Evolutionary conservation across 345 rosid species (phyloP).

Genomic region (Durio zibethinus): DNA sequence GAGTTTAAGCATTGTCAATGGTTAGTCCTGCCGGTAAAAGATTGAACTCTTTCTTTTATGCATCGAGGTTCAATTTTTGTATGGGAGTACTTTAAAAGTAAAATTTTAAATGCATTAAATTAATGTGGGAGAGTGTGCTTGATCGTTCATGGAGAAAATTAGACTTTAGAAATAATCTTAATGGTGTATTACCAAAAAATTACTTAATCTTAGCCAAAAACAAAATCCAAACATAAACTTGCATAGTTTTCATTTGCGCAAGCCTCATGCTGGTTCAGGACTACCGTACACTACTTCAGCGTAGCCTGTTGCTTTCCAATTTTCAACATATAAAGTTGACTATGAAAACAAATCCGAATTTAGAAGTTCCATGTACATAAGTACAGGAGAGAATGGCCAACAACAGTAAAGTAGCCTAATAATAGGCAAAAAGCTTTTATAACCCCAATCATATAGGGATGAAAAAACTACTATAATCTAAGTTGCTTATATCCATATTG

Average conservation of each 20-base stretch:
- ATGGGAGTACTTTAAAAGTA: too few relatives aligned
- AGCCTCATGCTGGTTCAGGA: background rate
- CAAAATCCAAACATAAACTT: background rate
- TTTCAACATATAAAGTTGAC: background rate
- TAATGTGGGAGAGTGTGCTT: background rate
- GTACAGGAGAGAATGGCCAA: background rate
- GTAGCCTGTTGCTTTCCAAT: background rate
- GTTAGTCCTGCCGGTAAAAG: too few relatives aligned
- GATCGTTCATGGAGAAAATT: too few relatives aligned
- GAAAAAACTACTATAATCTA: background rate
- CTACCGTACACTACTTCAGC: background rate
- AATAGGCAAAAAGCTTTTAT: slow-evolving; percentile 8
- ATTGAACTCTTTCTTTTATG: too few relatives aligned
- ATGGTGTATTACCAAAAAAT: too few relatives aligned
- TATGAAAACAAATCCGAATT: background rate
- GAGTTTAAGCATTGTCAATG: too few relatives aligned
- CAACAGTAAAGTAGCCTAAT: background rate
- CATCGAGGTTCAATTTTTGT: too few relatives aligned
- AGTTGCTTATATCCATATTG: background rate
- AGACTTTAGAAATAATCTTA: too few relatives aligned
- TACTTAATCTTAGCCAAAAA: background rate
- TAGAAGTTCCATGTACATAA: background rate
- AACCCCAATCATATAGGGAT: slow-evolving; percentile 3
- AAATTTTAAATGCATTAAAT: too few relatives aligned
- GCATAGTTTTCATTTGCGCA: background rate